Percentiles rank a stretch among this genome's conserved stretches.
Conservation (phyloP, 768 basidiomycete species). For the Boletus rubroflammeus region DNA sequence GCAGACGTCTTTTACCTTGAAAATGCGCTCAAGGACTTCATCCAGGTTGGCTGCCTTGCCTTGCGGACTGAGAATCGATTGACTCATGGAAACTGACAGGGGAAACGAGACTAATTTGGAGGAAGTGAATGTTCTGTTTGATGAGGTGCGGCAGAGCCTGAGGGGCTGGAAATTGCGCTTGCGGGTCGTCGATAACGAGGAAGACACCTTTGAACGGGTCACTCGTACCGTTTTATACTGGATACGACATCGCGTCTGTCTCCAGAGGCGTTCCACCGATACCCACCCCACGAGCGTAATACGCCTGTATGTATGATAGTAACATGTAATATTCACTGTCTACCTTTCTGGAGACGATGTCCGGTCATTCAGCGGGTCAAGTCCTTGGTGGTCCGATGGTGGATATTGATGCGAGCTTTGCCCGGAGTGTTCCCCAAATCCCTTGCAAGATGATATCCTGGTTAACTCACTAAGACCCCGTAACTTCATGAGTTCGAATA, state of each 20-base stretch:
- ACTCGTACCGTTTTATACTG: conserved; percentile 10
- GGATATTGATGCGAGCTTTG: too few relatives aligned
- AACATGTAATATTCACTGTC: neutral
- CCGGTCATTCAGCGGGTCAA: too few relatives aligned
- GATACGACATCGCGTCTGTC: conserved; percentile 16
- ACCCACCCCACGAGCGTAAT: neutral
- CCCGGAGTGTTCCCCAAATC: too few relatives aligned
- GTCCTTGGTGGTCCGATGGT: too few relatives aligned
- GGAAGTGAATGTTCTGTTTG: conserved; percentile 31
- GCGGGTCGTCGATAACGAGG: neutral
- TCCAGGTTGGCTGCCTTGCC: neutral
- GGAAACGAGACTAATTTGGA: conserved; percentile 27
- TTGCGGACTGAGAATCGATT: neutral
- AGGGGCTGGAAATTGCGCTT: neutral
- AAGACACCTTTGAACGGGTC: neutral
- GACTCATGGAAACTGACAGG: neutral
- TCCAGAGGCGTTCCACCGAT: conserved; percentile 14
- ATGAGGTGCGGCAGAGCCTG: conserved; percentile 14
- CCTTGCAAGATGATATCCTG: too few relatives aligned
- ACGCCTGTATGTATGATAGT: neutral
- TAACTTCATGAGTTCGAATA: too few relatives aligned
- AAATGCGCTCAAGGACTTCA: neutral
- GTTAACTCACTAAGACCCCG: too few relatives aligned
- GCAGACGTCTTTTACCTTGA: neutral
- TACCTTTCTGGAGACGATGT: too few relatives aligned